phyloP scores from a whole-genome alignment of 352 stramenopile species.

The Phytophthora pseudosyringae region DNA sequence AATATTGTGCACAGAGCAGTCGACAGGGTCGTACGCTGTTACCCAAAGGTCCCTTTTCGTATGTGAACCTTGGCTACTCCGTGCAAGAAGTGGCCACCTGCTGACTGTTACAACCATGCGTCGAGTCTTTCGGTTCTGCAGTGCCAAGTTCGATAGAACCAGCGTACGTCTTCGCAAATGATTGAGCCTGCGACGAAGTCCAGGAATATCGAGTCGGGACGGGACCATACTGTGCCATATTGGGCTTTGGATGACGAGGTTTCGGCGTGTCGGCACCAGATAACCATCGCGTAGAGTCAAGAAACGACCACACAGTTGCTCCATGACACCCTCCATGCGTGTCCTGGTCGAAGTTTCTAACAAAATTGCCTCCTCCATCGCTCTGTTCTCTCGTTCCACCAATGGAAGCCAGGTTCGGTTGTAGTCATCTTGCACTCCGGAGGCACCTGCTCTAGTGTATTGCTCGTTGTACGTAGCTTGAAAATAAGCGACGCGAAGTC shows the following conservation, averaged over 20 bases:
- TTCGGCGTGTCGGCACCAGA: slow-evolving; percentile 50
- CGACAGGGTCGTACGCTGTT: slow-evolving; percentile 59
- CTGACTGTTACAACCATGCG: slow-evolving; percentile 62
- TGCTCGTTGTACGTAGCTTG: slow-evolving; percentile 68
- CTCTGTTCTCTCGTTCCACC: slow-evolving; percentile 20
- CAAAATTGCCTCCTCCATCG: slow-evolving; percentile 37
- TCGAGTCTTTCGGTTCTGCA: slow-evolving; percentile 13
- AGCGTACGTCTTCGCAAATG: slow-evolving; percentile 48
- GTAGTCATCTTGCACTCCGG: slow-evolving; percentile 41
- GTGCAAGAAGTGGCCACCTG: slow-evolving; percentile 32
- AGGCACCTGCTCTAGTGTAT: slow-evolving; percentile 43
- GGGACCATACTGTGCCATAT: slow-evolving; percentile 34
- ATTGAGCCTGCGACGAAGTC: slow-evolving; percentile 48
- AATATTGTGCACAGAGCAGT: slow-evolving; percentile 47
- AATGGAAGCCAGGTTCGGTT: slow-evolving; percentile 40
- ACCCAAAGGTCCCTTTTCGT: slow-evolving; percentile 45
- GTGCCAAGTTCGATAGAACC: slow-evolving; percentile 34
- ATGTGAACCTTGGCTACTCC: background rate
- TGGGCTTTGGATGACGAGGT: slow-evolving; percentile 51
- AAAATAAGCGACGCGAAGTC: slow-evolving; percentile 61
- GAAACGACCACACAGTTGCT: slow-evolving; percentile 42
- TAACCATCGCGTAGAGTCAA: slow-evolving; percentile 57
- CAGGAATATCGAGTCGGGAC: slow-evolving; percentile 53
- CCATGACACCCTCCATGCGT: slow-evolving; percentile 39
- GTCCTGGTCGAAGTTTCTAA: slow-evolving; percentile 38